Conservation (phyloP, 768 basidiomycete genomes). For the Tulasnella calospora region DNA sequence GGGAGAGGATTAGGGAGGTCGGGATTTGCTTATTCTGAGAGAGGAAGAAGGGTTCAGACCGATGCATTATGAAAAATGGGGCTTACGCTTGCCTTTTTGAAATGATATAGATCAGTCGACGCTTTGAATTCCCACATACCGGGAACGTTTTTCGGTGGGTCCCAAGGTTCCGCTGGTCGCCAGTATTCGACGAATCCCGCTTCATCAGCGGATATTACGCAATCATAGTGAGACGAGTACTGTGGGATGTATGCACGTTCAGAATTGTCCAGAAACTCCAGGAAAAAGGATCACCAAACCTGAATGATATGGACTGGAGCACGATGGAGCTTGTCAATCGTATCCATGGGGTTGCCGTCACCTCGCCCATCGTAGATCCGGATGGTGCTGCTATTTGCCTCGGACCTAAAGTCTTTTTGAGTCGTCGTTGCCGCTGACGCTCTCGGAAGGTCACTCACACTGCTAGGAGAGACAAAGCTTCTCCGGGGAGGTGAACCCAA, state of each 20-base stretch:
- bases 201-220: slow-evolving; percentile 91
- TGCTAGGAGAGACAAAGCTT: slow-evolving; percentile 82
- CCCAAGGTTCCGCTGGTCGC: slow-evolving; percentile 86
- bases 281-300: slow-evolving; percentile 45
- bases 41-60: neutral
- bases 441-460: slow-evolving; percentile 50
- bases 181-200: slow-evolving; percentile 95
- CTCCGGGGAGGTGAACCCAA: slow-evolving; percentile 89
- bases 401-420: slow-evolving; percentile 53
- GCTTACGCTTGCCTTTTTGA: slow-evolving; percentile 72
- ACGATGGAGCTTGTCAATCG: slow-evolving; percentile 71
- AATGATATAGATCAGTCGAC: slow-evolving; percentile 91
- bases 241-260: slow-evolving; percentile 35
- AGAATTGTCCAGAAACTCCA: neutral
- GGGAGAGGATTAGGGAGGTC: slow-evolving; percentile 86
- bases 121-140: slow-evolving; percentile 89
- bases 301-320: slow-evolving; percentile 88
- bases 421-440: neutral
- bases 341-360: slow-evolving; percentile 68
- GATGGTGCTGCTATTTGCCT: slow-evolving; percentile 66
- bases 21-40: slow-evolving; percentile 85
- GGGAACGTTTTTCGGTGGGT: slow-evolving; percentile 66
- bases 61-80: neutral
- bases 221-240: slow-evolving; percentile 89
- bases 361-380: slow-evolving; percentile 92